A percentile compares a stretch with the other conserved stretches of the same genome.
phyloP scores from a whole-genome alignment of 2,329 filamentous ascomycete species.

The Aspergillus tubingensis region DNA sequence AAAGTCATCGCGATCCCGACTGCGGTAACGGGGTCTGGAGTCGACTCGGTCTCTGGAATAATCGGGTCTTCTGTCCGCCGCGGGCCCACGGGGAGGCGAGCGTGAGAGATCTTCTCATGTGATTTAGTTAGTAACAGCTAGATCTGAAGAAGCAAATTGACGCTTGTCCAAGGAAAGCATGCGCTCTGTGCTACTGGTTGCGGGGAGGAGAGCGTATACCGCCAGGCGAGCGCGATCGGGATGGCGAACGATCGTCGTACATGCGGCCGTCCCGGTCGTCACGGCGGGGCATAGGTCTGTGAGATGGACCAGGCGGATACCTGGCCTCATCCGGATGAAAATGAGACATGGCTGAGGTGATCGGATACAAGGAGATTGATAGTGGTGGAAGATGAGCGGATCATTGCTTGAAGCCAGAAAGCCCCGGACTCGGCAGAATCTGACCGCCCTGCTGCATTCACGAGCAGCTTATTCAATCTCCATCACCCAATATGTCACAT shows the following conservation, averaged over 20 bases:
- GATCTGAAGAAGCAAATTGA: conserved; percentile 15
- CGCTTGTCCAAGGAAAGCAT: conserved; percentile 10
- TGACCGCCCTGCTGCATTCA: conserved; percentile 14
- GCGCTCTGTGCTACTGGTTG: conserved; percentile 42
- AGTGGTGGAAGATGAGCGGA: conserved; percentile 9
- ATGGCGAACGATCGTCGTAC: conserved; percentile 49
- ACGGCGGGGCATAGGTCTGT: conserved; percentile 30
- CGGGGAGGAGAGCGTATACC: conserved; percentile 48
- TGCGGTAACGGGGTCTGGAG: conserved; percentile 33
- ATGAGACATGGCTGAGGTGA: conserved; percentile 29
- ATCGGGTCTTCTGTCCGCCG: conserved; percentile 40
- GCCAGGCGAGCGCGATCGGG: conserved; percentile 46
- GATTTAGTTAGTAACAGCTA: conserved; percentile 43
- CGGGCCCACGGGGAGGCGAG: conserved; percentile 39
- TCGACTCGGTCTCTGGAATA: conserved; percentile 35
- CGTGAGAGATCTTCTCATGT: conserved; percentile 39
- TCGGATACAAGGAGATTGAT: conserved; percentile 5
- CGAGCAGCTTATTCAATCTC: no score
- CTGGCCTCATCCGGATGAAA: conserved; percentile 31
- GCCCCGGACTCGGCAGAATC: conserved; percentile 18
- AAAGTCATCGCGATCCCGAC: conserved; percentile 39
- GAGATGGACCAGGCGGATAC: conserved; percentile 22
- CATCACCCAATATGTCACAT: neutral
- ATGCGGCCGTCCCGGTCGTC: conserved; percentile 47
- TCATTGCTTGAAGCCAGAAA: neutral